These are phyloP conservation scores for Gnomoniopsis sp. DNA, from an alignment of 2,329 filamentous ascomycete species.

Conservation along the genomic window DNA sequence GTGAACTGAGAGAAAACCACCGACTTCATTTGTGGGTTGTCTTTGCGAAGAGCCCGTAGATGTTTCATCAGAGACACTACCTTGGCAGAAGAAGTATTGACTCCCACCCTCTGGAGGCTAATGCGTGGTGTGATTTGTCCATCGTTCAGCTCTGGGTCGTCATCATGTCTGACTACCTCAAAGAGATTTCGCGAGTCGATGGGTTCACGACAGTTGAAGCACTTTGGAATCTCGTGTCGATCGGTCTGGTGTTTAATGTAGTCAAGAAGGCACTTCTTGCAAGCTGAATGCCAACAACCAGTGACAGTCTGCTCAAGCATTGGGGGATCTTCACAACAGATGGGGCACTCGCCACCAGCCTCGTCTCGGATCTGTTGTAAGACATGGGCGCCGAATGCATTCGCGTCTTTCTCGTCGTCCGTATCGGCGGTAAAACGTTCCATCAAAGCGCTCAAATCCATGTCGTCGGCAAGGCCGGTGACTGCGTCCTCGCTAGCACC, in stretches of 20 bases:
- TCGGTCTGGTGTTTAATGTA: constrained; percentile 86
- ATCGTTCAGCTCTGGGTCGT: constrained; percentile 42
- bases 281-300: constrained; percentile 96
- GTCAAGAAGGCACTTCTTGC: constrained; percentile 86
- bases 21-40: constrained; percentile 71
- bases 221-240: constrained; percentile 71
- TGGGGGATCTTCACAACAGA: constrained; percentile 83
- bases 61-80: constrained; percentile 75
- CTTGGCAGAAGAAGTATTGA: constrained; percentile 78
- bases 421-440: constrained; percentile 74
- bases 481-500: constrained; percentile 72
- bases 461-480: constrained; percentile 85
- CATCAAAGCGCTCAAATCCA: constrained; percentile 87
- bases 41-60: constrained; percentile 64
- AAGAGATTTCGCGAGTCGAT: constrained; percentile 85
- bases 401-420: constrained; percentile 59
- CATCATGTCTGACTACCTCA: constrained; percentile 81
- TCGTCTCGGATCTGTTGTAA: constrained; percentile 90
- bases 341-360: constrained; percentile 83
- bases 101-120: constrained; percentile 57
- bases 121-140: constrained; percentile 46
- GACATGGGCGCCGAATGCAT: constrained; percentile 79
- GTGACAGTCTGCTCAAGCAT: constrained; percentile 95
- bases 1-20: constrained; percentile 98
- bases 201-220: constrained; percentile 84